Base-by-base conservation (phyloP, 1,139 yeast genomes). In the Hemisphaericaspora subhashii region DNA sequence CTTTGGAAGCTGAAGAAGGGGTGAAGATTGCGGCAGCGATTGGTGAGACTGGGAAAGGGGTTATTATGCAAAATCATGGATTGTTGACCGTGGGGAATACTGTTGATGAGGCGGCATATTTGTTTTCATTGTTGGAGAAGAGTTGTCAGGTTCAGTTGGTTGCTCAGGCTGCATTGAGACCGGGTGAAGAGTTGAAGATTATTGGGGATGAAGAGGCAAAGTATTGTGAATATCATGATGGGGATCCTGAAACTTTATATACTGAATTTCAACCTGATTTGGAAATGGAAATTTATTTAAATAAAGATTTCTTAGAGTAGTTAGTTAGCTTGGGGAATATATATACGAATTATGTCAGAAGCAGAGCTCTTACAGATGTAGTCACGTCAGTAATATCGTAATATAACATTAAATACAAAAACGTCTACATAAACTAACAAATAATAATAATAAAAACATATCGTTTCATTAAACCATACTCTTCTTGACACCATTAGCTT, bases 41-140 rank as follows among this genome's bases (percentile, higher is more conserved):
- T 36, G 92, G 90, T 10, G 81, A 81, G n/a, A n/a, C n/a, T 33
- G 79, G 79, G 46, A 49, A 49, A 28, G 86, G 77, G 4, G 74
- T 81, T 20, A 81, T 86, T 48, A 69, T 86, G 50, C 85, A 79
- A 55, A 86, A 85, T 62, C 95, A 86, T 55, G 95, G 95, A 11
- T 69, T 86, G 30, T 60, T 86, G 48, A 86, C 95, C 1, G 86
- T 83, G 3, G 95, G 95, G 8, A 48, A 64, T 25, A 85, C 90
- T 1, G 86, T 86, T 9, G 95, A 85, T 54, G 95, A 86, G 63
- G 95, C 95, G 3, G 92, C 92, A 3, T 81, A 79, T 53, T 60
- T 84, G 43, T 86, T 79, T 59, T 74, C 82, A 0, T 65, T 83
- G 44, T 66, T 81, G 77, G 95, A 86, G 55, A 75, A 77, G 53